phyloP scores from a whole-genome alignment of 139 green algal genomes.

The Chlamydomonas sphaeroides region DNA sequence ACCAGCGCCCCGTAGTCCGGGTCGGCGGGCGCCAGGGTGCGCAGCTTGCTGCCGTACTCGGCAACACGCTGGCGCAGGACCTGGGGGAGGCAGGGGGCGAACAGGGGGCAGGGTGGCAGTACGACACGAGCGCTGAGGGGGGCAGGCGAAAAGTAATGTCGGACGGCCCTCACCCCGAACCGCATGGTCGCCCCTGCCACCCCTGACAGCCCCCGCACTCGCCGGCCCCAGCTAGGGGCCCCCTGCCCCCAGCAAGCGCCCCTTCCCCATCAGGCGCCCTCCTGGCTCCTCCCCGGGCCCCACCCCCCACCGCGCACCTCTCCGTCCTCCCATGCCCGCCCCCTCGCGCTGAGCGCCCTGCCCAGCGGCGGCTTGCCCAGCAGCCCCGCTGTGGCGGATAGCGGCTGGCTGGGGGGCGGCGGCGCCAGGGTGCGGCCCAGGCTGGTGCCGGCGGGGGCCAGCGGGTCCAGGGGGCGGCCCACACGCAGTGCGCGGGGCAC shows the following conservation, averaged over 20 bases:
- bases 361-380: neutral
- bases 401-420: too few relatives aligned
- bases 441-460: conserved; percentile 1
- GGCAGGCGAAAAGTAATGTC: too few relatives aligned
- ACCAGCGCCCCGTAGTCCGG: conserved; percentile 18
- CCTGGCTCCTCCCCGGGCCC: too few relatives aligned
- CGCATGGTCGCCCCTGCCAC: too few relatives aligned
- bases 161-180: too few relatives aligned
- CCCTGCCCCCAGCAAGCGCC: too few relatives aligned
- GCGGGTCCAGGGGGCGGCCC: conserved; percentile 31
- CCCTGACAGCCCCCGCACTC: too few relatives aligned
- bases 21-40: conserved; percentile 5
- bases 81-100: too few relatives aligned
- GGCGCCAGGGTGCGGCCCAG: neutral
- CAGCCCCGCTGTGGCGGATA: neutral
- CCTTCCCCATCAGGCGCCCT: too few relatives aligned
- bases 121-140: too few relatives aligned
- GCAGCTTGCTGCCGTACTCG: conserved; percentile 22
- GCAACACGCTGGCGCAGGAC: conserved; percentile 16
- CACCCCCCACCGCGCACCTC: conserved; percentile 10
- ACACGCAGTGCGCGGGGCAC: conserved; percentile 19
- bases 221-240: too few relatives aligned
- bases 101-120: too few relatives aligned
- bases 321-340: conserved; percentile 11
- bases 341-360: conserved; percentile 4